Evolutionary conservation across 73 alveolate genomes (phyloP), one percentile per base, ranked within the genome.

Genomic region (Paramecium sonneborni): DNA sequence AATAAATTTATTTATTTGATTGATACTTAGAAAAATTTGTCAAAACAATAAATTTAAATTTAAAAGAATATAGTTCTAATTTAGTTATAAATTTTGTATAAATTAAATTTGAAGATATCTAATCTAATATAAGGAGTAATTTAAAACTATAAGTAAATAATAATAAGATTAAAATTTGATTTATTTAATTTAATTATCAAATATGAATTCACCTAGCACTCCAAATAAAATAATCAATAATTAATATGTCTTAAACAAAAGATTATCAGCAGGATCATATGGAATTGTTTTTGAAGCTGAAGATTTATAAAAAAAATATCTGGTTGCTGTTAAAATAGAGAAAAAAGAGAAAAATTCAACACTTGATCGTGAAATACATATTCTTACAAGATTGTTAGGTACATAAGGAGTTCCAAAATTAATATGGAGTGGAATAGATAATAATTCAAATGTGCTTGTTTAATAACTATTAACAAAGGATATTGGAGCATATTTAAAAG

Each of bases 201-300:
- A 46, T 15, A 69, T 69, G 85, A 69, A 69, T 32, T 69, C 85
- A 69, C 52, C 85, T 6, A 32, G 85, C 52, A 18, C 32, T 9
- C 72, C 76, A 0, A 86, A 38, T n/a, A 56, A 58, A 21, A 86
- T 86, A 3, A 43, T 57, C 70, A 87, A 87, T 87, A 87, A 87
- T 87, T 48, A 57, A 58, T 92, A 55, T 85, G 37, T 21, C 3
- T 10, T 92, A 9, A 92, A 85, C 28, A 84, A 95, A 84, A 92
- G 93, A 85, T 92, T 97, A 32, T 98, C 99, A 14, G 95, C 93
- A 39, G 99, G 99, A 24, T 94, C 99, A 14, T 97, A 93, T 94
- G 99, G 99, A 30, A 96, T 95, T 11, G 98, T 97, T 26, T 96
- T 87, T 93, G 95, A 92, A 76, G 99, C 95, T 62, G 67, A 46